A percentile compares a stretch with the other conserved stretches of the same genome.
Conservation (phyloP, 768 basidiomycete genomes). For the Termitomyces heimii region DNA sequence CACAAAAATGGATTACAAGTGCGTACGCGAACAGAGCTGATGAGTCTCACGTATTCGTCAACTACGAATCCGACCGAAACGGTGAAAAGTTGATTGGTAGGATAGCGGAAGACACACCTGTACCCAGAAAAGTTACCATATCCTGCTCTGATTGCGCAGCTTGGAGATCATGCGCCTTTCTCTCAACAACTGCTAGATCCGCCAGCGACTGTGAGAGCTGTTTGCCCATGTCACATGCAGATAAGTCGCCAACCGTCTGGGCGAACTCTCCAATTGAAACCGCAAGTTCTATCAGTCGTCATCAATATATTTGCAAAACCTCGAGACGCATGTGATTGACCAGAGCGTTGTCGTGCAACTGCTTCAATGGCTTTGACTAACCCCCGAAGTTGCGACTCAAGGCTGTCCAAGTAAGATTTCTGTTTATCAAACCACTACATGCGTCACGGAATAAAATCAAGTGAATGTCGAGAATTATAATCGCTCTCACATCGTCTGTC, state of each 20-base stretch:
- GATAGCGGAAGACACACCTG: constrained; percentile 35
- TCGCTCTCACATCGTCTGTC: constrained; percentile 68
- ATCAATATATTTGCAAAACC: neutral
- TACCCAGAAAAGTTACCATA: constrained; percentile 72
- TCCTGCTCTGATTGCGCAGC: constrained; percentile 78
- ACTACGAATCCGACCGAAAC: constrained; percentile 29
- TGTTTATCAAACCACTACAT: constrained; percentile 88
- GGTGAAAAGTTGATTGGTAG: neutral
- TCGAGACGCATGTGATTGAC: constrained; percentile 25
- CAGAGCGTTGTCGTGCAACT: constrained; percentile 78
- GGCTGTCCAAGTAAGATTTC: constrained; percentile 76
- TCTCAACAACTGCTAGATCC: constrained; percentile 69
- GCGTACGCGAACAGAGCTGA: constrained; percentile 79
- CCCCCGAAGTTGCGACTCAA: constrained; percentile 84
- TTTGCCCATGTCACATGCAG: constrained; percentile 69
- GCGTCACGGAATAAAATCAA: neutral
- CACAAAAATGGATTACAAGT: neutral
- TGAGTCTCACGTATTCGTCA: constrained; percentile 92
- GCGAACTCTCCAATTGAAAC: constrained; percentile 74
- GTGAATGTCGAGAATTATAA: neutral
- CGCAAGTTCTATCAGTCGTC: constrained; percentile 52
- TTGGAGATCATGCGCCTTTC: constrained; percentile 68
- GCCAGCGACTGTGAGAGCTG: constrained; percentile 67
- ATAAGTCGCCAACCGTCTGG: constrained; percentile 60
- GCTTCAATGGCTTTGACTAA: constrained; percentile 83